Base-by-base conservation (phyloP, 495 filamentous ascomycete species). In the Penicillium paxilli region DNA sequence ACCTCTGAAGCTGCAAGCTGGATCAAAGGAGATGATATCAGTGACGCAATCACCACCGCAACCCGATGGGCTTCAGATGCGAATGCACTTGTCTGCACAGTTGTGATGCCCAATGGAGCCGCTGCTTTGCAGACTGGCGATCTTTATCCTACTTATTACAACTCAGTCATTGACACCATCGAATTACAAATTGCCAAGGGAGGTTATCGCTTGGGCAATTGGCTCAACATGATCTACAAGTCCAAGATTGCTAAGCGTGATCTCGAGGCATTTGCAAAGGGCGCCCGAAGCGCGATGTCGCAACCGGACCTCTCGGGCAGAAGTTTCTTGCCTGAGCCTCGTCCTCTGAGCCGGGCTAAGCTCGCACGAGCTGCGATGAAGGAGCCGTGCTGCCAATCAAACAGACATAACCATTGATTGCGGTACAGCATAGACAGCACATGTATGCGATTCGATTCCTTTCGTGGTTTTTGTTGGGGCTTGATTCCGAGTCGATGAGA, bases 121-220 rank as follows among this genome's bases (percentile, higher is more conserved):
- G 55, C 58, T 23, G 64, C 64, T 11, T 42, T 66, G 35, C 32
- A 62, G 40, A 59, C 41, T 4, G 64, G 61, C 3, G 61, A 70
- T 38, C 71, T 73, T 45, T 81, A 80, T 33, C 49, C 75, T 5
- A 57, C 58, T 14, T 76, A 77, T 38, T 72, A 85, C 26, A 67
- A 84, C 44, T 69, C 71, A 87, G 85, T 62, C 72, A 86, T 41
- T 73, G 73, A 16, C 81, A 85, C 12, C 70, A 80, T 94, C 35
- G 83, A 93, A 73, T 55, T 83, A 56, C 83, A 89, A 68, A 80
- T 96, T 60, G 89, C 88, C 2, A 87, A 84, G 63, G 89, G 83
- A 9, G 89, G 89, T 10, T 91, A 85, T 58, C 80, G 88, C 20
- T 64, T 89, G 78, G 83, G 37, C 0, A 64, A 66, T 35, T 66